Evolutionary conservation across 495 filamentous ascomycete genomes (phyloP).

Genomic region (Xanthoparmelia taractica): DNA sequence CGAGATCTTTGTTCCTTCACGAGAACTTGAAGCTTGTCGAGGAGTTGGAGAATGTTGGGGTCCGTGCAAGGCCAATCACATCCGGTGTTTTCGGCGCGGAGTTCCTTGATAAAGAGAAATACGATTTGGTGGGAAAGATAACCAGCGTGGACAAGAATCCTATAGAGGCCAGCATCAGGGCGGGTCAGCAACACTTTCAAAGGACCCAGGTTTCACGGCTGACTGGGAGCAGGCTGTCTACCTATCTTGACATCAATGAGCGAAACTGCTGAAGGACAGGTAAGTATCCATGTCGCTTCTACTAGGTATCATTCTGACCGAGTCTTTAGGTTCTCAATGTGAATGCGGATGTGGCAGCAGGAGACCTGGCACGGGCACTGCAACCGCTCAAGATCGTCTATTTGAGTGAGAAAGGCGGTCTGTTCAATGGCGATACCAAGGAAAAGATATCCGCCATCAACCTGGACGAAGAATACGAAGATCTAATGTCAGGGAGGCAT

Average conservation of each 20-base stretch:
- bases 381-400: conserved; percentile 98
- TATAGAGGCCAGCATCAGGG: conserved; percentile 86
- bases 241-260: conserved; percentile 97
- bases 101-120: conserved; percentile 90
- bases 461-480: conserved; percentile 93
- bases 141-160: conserved; percentile 84
- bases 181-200: conserved; percentile 26
- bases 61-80: conserved; percentile 84
- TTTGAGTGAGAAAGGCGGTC: conserved; percentile 91
- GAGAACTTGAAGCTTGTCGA: conserved; percentile 96
- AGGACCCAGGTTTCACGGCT: not conserved
- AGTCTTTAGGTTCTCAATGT: conserved; percentile 66
- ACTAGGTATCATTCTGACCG: not conserved
- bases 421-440: conserved; percentile 87
- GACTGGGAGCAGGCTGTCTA: conserved; percentile 54
- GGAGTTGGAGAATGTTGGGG: conserved; percentile 82
- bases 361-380: conserved; percentile 79
- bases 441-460: conserved; percentile 98
- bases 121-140: conserved; percentile 91
- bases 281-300: not conserved
- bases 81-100: conserved; percentile 92
- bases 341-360: conserved; percentile 94
- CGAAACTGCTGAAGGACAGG: conserved; percentile 82
- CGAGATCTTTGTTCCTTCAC: conserved; percentile 83
- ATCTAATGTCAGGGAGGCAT: conserved; percentile 74